A percentile compares a stretch with the other conserved stretches of the same genome.
Conservation (phyloP, 106 monocot species). For the Dendrobium nobile region DNA sequence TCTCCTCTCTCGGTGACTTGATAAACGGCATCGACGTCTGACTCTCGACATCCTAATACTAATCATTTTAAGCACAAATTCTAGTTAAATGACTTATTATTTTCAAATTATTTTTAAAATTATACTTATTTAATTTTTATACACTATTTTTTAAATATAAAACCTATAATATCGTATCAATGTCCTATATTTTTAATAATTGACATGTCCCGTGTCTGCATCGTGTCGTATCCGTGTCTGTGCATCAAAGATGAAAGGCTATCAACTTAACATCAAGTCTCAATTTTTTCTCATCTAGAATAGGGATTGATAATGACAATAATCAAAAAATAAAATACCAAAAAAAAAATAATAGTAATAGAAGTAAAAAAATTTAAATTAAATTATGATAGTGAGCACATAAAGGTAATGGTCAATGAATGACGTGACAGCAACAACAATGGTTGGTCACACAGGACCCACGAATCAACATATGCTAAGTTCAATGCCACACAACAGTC, state of each 20-base stretch:
- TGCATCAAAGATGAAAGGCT: neutral
- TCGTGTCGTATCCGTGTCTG: too few relatives aligned
- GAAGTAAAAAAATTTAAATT: neutral
- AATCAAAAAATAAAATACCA: neutral
- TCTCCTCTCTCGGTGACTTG: too few relatives aligned
- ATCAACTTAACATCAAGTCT: neutral
- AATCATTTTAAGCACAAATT: too few relatives aligned
- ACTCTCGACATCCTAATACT: too few relatives aligned
- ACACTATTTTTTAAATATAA: too few relatives aligned
- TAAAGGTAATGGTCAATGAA: neutral
- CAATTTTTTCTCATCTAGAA: neutral
- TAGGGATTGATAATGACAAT: neutral
- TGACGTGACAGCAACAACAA: neutral
- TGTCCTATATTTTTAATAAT: too few relatives aligned
- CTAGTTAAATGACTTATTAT: too few relatives aligned
- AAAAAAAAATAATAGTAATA: neutral
- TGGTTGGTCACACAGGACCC: neutral
- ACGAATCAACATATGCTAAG: neutral
- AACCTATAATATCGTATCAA: too few relatives aligned
- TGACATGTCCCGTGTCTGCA: too few relatives aligned
- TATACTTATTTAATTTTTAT: too few relatives aligned
- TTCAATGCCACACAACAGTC: neutral
- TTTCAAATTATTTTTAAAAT: too few relatives aligned
- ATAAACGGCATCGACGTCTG: too few relatives aligned
- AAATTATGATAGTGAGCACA: neutral